phyloP scores from a whole-genome alignment of 2,329 filamentous ascomycete genomes.

The Aspergillus pseudonomiae region DNA sequence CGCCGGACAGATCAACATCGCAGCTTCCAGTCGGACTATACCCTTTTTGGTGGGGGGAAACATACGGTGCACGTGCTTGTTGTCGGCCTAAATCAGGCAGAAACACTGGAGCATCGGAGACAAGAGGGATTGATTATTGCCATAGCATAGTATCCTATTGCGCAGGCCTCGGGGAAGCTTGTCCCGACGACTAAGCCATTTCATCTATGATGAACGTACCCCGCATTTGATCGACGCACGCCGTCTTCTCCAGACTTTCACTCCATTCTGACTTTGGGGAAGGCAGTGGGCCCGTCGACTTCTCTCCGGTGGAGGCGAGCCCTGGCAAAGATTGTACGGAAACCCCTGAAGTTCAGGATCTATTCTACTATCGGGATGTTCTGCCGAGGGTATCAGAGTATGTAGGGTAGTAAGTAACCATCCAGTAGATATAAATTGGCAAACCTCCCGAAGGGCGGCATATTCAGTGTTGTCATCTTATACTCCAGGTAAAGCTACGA shows the following conservation, averaged over 20 bases:
- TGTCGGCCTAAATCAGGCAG: background rate
- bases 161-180: background rate
- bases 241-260: background rate
- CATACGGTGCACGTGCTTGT: rapidly evolving
- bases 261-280: background rate
- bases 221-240: background rate
- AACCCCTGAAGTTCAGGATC: background rate
- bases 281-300: background rate
- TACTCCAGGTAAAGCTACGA: background rate
- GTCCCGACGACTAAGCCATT: background rate
- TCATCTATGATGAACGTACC: background rate
- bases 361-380: background rate
- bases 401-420: background rate
- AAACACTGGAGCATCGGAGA: background rate
- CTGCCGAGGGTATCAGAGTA: background rate
- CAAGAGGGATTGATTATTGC: background rate
- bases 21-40: background rate
- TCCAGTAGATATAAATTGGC: background rate
- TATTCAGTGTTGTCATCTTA: background rate
- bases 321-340: background rate
- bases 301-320: background rate
- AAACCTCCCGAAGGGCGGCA: background rate
- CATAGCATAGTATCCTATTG: background rate
- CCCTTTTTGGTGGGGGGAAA: background rate
- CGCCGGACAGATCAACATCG: background rate